A percentile compares a stretch with the other conserved stretches of the same genome.
phyloP scores from a whole-genome alignment of 371 early-diverging fungal genomes.

The Haplosporangium sp. region DNA sequence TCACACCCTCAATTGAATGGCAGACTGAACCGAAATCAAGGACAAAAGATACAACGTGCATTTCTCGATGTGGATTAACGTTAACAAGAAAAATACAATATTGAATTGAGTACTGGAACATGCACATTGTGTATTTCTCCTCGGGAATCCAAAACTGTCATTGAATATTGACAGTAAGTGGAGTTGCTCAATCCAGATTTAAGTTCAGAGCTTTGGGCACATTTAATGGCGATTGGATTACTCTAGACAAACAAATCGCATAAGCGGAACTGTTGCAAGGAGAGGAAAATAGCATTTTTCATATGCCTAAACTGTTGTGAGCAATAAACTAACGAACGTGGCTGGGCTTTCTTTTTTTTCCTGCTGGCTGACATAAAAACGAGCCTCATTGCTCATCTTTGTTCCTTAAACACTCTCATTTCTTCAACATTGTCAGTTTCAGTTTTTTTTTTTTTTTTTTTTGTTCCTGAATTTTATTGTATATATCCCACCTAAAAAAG shows the following conservation, averaged over 20 bases:
- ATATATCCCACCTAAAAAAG: not conserved
- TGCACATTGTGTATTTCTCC: too few relatives aligned
- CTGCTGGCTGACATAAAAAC: not conserved
- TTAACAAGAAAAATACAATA: too few relatives aligned
- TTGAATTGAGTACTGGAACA: too few relatives aligned
- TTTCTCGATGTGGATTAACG: too few relatives aligned
- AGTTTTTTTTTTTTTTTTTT: not conserved
- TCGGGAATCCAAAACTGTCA: too few relatives aligned
- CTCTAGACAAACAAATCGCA: slow-evolving; percentile 1
- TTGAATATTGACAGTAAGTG: too few relatives aligned
- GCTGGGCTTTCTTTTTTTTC: not conserved
- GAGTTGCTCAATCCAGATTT: too few relatives aligned
- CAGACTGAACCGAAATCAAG: too few relatives aligned
- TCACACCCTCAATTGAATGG: too few relatives aligned
- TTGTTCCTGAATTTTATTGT: not conserved
- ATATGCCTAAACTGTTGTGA: not conserved
- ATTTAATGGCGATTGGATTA: too few relatives aligned
- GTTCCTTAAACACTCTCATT: not conserved
- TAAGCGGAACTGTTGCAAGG: not conserved
- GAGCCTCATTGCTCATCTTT: slow-evolving; percentile 4
- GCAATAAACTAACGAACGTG: slow-evolving; percentile 2
- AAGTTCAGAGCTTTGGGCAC: too few relatives aligned
- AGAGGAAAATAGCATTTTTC: not conserved
- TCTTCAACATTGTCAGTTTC: not conserved
- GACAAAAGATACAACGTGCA: too few relatives aligned